Evolutionary conservation across 2,329 filamentous ascomycete species (phyloP).

Genomic region (Penicillium griseofulvum): DNA sequence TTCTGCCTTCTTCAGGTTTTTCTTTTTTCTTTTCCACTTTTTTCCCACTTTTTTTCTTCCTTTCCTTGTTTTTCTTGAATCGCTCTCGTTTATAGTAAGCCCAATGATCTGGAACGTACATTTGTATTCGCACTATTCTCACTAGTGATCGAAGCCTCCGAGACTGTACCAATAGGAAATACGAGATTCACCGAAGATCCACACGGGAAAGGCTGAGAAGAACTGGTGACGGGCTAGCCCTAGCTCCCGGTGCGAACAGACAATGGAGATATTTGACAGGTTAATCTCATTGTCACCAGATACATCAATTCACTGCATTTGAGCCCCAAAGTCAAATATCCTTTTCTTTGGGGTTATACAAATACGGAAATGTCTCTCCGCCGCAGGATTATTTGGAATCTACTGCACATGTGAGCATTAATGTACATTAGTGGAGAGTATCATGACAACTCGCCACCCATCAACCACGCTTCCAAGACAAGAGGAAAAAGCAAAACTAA

Average conservation of each 20-base stretch:
- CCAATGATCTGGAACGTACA: not conserved
- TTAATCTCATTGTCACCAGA: not conserved
- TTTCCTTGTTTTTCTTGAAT: not conserved
- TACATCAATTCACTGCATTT: not conserved
- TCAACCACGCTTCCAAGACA: constrained; percentile 14
- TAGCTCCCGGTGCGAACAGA: not conserved
- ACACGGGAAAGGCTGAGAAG: not conserved
- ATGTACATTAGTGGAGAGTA: not conserved
- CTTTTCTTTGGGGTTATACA: not conserved
- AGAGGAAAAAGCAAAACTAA: not conserved
- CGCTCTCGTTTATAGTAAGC: not conserved
- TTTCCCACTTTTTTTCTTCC: not conserved
- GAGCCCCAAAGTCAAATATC: not conserved
- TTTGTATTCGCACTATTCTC: not conserved
- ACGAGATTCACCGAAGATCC: not conserved
- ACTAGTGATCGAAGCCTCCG: not conserved
- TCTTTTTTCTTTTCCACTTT: not conserved
- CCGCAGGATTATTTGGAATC: constrained; percentile 7
- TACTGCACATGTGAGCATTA: not conserved
- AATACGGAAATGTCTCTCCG: not conserved
- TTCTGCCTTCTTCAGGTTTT: not conserved
- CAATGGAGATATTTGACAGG: not conserved
- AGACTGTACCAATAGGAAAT: not conserved
- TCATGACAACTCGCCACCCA: constrained; percentile 14
- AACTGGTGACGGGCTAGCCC: not conserved